Conservation (phyloP, 73 alveolate species). For the Paramecium bursaria region DNA sequence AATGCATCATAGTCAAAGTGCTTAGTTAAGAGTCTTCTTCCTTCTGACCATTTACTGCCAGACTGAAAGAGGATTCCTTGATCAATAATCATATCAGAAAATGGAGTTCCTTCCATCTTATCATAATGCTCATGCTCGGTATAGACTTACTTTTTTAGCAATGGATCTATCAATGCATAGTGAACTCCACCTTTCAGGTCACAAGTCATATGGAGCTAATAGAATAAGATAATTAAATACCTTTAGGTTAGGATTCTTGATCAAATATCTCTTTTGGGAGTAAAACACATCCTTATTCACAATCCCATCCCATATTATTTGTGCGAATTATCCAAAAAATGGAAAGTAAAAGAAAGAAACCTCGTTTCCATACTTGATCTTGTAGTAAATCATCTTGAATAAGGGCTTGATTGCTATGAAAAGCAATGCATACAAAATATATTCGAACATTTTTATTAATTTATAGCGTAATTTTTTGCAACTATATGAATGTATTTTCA, state of each 20-base stretch:
- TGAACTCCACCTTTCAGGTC: conserved; percentile 63
- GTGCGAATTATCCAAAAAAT: conserved; percentile 11
- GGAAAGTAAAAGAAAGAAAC: conserved; percentile 10
- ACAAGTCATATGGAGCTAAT: conserved; percentile 13
- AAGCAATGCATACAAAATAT: too few relatives aligned
- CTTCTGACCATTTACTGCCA: conserved; percentile 14
- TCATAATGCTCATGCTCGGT: conserved; percentile 8
- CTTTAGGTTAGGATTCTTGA: neutral
- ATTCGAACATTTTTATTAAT: too few relatives aligned
- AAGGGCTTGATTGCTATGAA: too few relatives aligned
- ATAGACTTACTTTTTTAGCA: conserved; percentile 6
- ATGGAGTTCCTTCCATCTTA: conserved; percentile 55
- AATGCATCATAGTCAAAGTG: conserved; percentile 38
- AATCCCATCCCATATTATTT: neutral
- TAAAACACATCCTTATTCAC: conserved; percentile 24
- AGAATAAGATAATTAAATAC: too few relatives aligned
- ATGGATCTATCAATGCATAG: conserved; percentile 42
- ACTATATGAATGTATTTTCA: too few relatives aligned
- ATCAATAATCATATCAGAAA: conserved; percentile 32
- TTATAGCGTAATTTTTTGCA: too few relatives aligned
- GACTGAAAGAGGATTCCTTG: conserved; percentile 23
- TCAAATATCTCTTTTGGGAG: conserved; percentile 32
- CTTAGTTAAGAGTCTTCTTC: conserved; percentile 33
- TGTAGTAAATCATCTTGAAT: conserved; percentile 17
- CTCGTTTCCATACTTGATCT: conserved; percentile 13